phyloP scores from a whole-genome alignment of 164 flowering plant genomes.

The Vitis rotundifolia region DNA sequence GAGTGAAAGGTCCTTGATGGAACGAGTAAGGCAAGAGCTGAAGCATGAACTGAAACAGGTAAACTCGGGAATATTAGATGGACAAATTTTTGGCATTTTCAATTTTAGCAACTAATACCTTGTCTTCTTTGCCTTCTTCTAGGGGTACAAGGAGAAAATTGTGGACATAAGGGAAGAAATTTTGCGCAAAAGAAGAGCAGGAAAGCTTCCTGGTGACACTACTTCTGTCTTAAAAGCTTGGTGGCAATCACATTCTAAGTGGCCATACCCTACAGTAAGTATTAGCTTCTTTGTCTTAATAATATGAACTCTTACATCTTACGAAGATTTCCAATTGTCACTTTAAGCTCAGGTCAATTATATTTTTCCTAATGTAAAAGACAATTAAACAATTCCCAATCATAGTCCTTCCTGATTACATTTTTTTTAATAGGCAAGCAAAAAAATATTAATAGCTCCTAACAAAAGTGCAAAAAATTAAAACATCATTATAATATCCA shows the following conservation, averaged over 20 bases:
- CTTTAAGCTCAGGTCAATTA: too few species aligned
- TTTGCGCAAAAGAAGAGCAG: conserved; percentile 62
- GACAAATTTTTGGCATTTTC: not conserved
- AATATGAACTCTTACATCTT: too few species aligned
- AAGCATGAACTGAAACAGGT: conserved; percentile 66
- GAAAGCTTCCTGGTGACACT: conserved; percentile 67
- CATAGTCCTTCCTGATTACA: too few species aligned
- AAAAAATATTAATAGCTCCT: too few species aligned
- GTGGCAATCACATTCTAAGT: conserved; percentile 69
- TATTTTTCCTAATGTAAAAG: too few species aligned
- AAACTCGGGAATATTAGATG: not conserved
- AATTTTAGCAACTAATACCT: not conserved
- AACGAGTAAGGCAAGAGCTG: conserved; percentile 61
- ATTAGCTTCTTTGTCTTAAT: not conserved
- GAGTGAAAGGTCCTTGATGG: conserved; percentile 65
- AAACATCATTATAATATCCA: too few species aligned
- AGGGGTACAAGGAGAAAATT: conserved; percentile 69
- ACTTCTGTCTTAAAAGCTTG: conserved; percentile 60
- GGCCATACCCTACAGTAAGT: conserved; percentile 70
- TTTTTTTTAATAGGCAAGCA: too few species aligned
- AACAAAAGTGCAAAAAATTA: too few species aligned
- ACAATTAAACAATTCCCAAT: too few species aligned
- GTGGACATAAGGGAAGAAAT: conserved; percentile 64
- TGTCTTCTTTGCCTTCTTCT: not conserved
- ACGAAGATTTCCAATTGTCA: too few species aligned